Evolutionary conservation across 192 early-diverging fungal genomes (phyloP), one percentile per base, ranked within the genome.

Genomic region (Rhizophagus sp.): DNA sequence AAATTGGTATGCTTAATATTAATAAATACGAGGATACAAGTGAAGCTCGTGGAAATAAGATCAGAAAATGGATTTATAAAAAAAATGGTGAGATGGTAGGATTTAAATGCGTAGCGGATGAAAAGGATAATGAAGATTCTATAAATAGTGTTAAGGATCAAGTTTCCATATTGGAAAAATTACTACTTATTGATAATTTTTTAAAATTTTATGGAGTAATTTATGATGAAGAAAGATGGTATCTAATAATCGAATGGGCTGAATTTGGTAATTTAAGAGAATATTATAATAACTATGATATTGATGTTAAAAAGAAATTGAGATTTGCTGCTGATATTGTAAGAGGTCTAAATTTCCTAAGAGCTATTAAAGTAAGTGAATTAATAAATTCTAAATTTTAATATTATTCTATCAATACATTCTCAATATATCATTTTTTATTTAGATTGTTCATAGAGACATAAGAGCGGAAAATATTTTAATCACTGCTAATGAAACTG

Each of bases 311-410:
- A 8, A 79, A 73, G 30, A 86, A 86, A 49, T 44, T 86, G 61
- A 62, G 68, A 33, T 66, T 86, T 47, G 85, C 85, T 10, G 67
- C 78, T 13, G 85, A 86, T 39, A 80, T 84, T 4, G 73, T 83
- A 4, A 71, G 83, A 36, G 85, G 83, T 22, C 68, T 86, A 62
- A 82, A 73, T 72, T 86, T 84, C 57, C 80, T 86, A 64, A 82
- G 82, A 6, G 70, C 81, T 25, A 82, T 83, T 39, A 3, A 15
- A 4, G 50, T 52, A 52, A 44, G 41, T 44, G 8, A 44, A 44
- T 44, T 44, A 34, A 34, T 34, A 34, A 9, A 10, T 44, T 44
- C 6, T 9, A 44, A 8, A 44, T 34, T 34, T 4, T 34, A 44
- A 44, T 30, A 0, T 44, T 9, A 9, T 44, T 1, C 6, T 7